Percentiles rank a stretch among this genome's conserved stretches.
These are phyloP conservation scores for Mortierella claussenii DNA, from an alignment of 192 early-diverging fungal species.

Conservation along the genomic window DNA sequence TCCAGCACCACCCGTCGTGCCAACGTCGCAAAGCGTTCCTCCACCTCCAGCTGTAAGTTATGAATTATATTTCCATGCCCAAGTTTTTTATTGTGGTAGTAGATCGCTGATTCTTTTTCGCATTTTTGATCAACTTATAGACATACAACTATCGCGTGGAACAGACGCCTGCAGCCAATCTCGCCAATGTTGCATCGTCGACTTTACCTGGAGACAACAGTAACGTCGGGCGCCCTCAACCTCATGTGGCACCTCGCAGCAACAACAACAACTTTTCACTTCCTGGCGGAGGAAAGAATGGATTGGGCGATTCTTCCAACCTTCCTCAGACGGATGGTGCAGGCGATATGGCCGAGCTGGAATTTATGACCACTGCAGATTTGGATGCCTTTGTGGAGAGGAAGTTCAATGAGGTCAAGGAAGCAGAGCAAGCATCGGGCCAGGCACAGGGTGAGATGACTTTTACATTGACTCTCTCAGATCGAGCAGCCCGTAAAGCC, in stretches of 20 bases:
- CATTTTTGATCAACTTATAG: neutral
- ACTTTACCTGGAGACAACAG: constrained; percentile 33
- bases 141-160: constrained; percentile 34
- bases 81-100: no score
- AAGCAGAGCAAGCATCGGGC: constrained; percentile 6
- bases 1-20: neutral
- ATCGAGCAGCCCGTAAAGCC: constrained; percentile 40
- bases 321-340: constrained; percentile 76
- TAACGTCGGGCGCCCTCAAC: constrained; percentile 48
- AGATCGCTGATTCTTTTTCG: neutral
- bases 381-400: constrained; percentile 40
- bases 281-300: constrained; percentile 41
- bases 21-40: no score
- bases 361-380: constrained; percentile 69
- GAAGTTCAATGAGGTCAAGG: constrained; percentile 16
- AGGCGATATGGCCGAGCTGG: constrained; percentile 68
- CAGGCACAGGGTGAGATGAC: constrained; percentile 31
- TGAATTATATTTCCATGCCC: no score
- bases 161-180: constrained; percentile 47
- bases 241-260: constrained; percentile 24
- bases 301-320: constrained; percentile 66
- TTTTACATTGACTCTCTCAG: constrained; percentile 45
- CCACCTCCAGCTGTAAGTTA: constrained; percentile 8
- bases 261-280: constrained; percentile 29
- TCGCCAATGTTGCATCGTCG: constrained; percentile 44